Percentiles rank a stretch among this genome's conserved stretches.
These are phyloP conservation scores for Coelastrella sp. DNA, from an alignment of 139 green algal species.

Conservation along the genomic window DNA sequence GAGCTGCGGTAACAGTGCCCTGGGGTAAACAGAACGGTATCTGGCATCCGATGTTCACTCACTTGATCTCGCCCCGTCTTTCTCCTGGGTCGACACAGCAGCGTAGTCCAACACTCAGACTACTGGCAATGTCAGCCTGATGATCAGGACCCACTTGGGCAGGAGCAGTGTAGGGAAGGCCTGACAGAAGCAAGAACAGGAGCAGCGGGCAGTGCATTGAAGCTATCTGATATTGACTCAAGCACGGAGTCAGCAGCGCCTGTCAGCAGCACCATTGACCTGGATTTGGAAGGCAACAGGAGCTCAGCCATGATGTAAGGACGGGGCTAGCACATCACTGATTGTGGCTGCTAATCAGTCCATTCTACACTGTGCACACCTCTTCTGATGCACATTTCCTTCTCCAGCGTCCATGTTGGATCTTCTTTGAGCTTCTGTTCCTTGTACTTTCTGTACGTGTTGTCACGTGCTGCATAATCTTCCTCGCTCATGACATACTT, in stretches of 20 bases:
- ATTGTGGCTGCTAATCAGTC: neutral
- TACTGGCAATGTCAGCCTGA: constrained; percentile 57
- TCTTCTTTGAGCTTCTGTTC: constrained; percentile 84
- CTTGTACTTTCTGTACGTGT: constrained; percentile 91
- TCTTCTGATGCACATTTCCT: constrained; percentile 72
- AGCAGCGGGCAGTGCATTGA: too few relatives aligned
- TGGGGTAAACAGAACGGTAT: too few relatives aligned
- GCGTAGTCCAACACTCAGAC: constrained; percentile 72
- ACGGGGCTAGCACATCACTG: too few relatives aligned
- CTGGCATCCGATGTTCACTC: too few relatives aligned
- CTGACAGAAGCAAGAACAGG: constrained; percentile 5
- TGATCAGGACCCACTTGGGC: constrained; percentile 59
- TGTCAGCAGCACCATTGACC: too few relatives aligned
- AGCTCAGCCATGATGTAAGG: too few relatives aligned
- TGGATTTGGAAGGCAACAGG: too few relatives aligned
- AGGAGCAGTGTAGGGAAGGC: constrained; percentile 20
- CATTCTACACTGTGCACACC: neutral
- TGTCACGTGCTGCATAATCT: constrained; percentile 90
- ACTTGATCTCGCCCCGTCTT: constrained; percentile 87
- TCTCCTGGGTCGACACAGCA: constrained; percentile 94
- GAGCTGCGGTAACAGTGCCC: too few relatives aligned
- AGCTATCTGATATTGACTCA: too few relatives aligned
- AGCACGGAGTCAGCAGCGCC: too few relatives aligned
- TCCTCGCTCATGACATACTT: constrained; percentile 99
- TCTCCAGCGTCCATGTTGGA: constrained; percentile 91